These are phyloP conservation scores for Chalciporus piperatus DNA, from an alignment of 768 basidiomycete species.

Conservation along the genomic window DNA sequence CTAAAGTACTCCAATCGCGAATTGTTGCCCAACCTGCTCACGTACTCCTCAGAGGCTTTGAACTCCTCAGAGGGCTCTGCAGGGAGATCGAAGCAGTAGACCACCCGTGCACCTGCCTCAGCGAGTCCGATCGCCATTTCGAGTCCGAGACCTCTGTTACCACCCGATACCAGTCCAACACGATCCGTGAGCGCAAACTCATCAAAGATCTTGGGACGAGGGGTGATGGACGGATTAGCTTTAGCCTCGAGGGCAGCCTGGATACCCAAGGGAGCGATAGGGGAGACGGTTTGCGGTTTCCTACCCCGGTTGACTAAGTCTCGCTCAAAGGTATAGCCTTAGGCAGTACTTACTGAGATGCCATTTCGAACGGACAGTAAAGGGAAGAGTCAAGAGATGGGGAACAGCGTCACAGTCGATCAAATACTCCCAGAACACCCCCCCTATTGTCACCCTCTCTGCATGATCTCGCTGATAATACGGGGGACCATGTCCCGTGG, in stretches of 20 bases:
- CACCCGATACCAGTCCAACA: slow-evolving; percentile 63
- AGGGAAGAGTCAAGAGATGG: not conserved
- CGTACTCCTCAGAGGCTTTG: slow-evolving; percentile 50
- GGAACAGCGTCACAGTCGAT: not conserved
- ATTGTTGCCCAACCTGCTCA: slow-evolving; percentile 41
- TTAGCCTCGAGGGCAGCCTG: slow-evolving; percentile 51
- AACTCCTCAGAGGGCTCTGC: slow-evolving; percentile 56
- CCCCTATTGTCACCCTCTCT: not conserved
- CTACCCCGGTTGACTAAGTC: not conserved
- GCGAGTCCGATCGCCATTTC: slow-evolving; percentile 76
- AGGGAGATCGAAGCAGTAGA: slow-evolving; percentile 71
- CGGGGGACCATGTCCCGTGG: not conserved
- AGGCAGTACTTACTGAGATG: slow-evolving; percentile 9
- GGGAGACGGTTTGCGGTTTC: slow-evolving; percentile 45
- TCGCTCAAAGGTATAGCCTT: not conserved
- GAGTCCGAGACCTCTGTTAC: slow-evolving; percentile 71
- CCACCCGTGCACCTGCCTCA: slow-evolving; percentile 67
- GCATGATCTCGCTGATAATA: not conserved
- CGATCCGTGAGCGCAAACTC: slow-evolving; percentile 58
- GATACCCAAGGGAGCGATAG: slow-evolving; percentile 62
- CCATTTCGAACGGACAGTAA: slow-evolving; percentile 4
- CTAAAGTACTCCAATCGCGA: slow-evolving; percentile 58
- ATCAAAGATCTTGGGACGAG: slow-evolving; percentile 52
- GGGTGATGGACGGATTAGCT: slow-evolving; percentile 30
- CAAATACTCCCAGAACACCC: not conserved